These are phyloP conservation scores for Podospora sp. DNA, from an alignment of 495 filamentous ascomycete genomes.

Conservation along the genomic window DNA sequence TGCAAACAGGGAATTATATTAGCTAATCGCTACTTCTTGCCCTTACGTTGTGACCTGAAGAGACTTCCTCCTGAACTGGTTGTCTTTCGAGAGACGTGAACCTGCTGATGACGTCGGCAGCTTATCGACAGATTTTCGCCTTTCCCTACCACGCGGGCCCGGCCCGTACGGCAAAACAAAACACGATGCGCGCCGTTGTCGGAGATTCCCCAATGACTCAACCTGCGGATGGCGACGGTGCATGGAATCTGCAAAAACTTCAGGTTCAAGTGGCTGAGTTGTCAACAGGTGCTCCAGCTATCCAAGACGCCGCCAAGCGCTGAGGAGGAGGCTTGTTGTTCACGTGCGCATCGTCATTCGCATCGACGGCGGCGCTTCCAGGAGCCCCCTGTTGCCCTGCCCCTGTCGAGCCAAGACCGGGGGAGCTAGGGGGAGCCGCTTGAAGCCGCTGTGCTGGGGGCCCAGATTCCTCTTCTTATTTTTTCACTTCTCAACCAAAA, in stretches of 20 bases:
- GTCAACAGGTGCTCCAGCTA: neutral
- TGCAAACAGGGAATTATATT: neutral
- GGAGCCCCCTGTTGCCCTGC: conserved; percentile 6
- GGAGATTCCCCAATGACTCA: conserved; percentile 15
- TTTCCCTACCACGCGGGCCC: neutral
- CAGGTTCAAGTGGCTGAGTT: neutral
- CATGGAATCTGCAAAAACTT: neutral
- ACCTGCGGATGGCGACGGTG: conserved; percentile 5
- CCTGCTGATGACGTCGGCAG: neutral
- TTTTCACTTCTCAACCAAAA: neutral
- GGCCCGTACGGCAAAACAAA: neutral
- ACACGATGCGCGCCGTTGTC: conserved; percentile 7
- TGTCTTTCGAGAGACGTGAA: neutral
- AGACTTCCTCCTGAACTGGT: conserved; percentile 3
- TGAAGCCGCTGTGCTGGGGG: conserved; percentile 28
- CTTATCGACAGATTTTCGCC: neutral
- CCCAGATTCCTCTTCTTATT: neutral
- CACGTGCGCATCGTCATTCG: conserved; percentile 39
- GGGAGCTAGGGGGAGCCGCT: conserved; percentile 31
- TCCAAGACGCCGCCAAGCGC: conserved; percentile 13
- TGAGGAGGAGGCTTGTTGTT: conserved; percentile 26
- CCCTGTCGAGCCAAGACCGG: conserved; percentile 4
- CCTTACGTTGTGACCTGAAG: conserved; percentile 7
- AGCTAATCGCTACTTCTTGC: conserved; percentile 16
- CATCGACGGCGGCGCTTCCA: conserved; percentile 6